Evolutionary conservation across 2,329 filamentous ascomycete genomes (phyloP).

Genomic region (Botryosphaeria agaves): DNA sequence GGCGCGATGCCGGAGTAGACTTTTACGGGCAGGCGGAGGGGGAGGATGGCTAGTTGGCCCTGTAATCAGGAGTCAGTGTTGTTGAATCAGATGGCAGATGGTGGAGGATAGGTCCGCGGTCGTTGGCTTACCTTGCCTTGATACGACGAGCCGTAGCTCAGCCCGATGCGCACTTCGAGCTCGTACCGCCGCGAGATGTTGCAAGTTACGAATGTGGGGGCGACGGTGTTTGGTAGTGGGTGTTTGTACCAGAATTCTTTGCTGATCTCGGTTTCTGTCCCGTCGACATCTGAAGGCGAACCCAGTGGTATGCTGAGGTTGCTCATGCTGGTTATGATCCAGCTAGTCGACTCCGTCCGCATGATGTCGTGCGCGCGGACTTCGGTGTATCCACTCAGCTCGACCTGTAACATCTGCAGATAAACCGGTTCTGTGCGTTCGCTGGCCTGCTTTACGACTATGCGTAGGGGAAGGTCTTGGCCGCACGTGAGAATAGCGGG

Average conservation of each 20-base stretch:
- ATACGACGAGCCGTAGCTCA: slow-evolving; percentile 51
- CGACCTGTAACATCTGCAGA: slow-evolving; percentile 63
- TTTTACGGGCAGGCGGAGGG: slow-evolving; percentile 60
- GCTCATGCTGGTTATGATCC: slow-evolving; percentile 55
- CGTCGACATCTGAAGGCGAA: slow-evolving; percentile 36
- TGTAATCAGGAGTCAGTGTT: no score
- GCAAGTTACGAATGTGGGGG: slow-evolving; percentile 75
- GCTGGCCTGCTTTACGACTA: slow-evolving; percentile 63
- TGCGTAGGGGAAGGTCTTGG: slow-evolving; percentile 60
- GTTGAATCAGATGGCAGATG: no score
- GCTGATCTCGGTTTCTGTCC: slow-evolving; percentile 53
- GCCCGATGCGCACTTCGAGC: slow-evolving; percentile 62
- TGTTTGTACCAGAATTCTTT: slow-evolving; percentile 53
- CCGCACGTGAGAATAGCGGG: slow-evolving; percentile 84
- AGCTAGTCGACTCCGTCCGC: slow-evolving; percentile 53
- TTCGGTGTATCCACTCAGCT: slow-evolving; percentile 62
- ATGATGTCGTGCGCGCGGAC: slow-evolving; percentile 61
- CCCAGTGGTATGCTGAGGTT: slow-evolving; percentile 58
- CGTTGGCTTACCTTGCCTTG: slow-evolving; percentile 31
- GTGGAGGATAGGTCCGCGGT: no score
- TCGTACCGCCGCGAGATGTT: slow-evolving; percentile 73
- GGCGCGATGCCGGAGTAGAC: slow-evolving; percentile 82
- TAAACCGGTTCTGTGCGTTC: slow-evolving; percentile 53
- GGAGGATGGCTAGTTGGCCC: slow-evolving; percentile 62
- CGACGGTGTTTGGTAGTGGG: slow-evolving; percentile 66